phyloP scores from a whole-genome alignment of 192 early-diverging fungal species.

The Rhizophagus sp. region DNA sequence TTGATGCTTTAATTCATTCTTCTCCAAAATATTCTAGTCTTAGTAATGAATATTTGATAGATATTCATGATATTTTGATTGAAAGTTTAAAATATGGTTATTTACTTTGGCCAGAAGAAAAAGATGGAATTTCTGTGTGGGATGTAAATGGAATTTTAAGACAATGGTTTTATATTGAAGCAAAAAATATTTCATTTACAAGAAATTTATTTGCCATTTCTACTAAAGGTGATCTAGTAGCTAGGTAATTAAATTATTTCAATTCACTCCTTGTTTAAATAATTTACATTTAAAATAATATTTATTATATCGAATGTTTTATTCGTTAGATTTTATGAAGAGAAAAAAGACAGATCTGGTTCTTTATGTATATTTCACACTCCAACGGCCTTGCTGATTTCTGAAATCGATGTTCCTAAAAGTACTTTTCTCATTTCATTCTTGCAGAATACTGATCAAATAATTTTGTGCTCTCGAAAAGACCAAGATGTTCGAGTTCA shows the following conservation, averaged over 20 bases:
- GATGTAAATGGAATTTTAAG: conserved; percentile 1
- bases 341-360: background rate
- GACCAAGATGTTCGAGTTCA: background rate
- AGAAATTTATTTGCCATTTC: background rate
- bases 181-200: background rate
- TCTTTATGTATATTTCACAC: background rate
- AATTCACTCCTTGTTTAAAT: background rate
- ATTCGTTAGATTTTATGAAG: background rate
- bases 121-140: background rate
- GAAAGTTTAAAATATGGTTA: conserved; percentile 1
- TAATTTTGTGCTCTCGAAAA: background rate
- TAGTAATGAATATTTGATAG: background rate
- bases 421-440: background rate
- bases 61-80: background rate
- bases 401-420: background rate
- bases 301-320: no score
- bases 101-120: background rate
- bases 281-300: no score
- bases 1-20: background rate
- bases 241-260: conserved; percentile 3
- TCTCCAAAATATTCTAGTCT: background rate
- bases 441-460: background rate
- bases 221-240: background rate
- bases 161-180: conserved; percentile 12
- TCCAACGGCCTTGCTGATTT: background rate